Evolutionary conservation across 768 basidiomycete genomes (phyloP).

Genomic region (Serendipita sp.): DNA sequence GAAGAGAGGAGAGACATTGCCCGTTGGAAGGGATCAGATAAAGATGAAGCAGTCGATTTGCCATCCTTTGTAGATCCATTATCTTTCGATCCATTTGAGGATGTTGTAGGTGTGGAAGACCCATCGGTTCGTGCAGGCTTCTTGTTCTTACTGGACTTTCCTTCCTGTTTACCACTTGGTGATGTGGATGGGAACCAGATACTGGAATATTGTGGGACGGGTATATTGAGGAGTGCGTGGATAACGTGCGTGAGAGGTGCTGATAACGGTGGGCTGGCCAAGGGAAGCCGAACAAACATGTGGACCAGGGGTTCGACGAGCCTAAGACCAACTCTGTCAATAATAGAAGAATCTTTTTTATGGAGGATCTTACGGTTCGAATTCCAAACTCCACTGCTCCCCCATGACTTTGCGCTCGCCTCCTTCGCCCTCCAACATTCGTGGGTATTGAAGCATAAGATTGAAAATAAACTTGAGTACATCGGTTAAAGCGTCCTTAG

Average conservation of each 20-base stretch:
- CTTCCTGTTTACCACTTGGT: conserved; percentile 14
- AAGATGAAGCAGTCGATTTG: neutral
- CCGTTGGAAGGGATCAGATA: conserved; percentile 1
- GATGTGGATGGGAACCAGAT: conserved; percentile 42
- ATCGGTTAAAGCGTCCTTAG: conserved; percentile 64
- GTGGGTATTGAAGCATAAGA: conserved; percentile 65
- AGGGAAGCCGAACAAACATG: conserved; percentile 50
- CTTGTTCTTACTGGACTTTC: neutral
- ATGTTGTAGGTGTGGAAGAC: neutral
- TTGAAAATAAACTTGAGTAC: conserved; percentile 77
- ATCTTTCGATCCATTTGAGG: neutral
- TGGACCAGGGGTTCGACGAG: conserved; percentile 57
- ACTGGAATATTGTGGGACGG: conserved; percentile 41
- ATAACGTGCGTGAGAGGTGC: conserved; percentile 69
- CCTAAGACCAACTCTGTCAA: conserved; percentile 21
- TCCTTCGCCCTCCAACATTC: conserved; percentile 14
- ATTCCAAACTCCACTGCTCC: conserved; percentile 56
- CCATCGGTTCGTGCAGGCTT: neutral
- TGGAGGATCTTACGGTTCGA: conserved; percentile 43
- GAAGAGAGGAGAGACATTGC: conserved; percentile 5
- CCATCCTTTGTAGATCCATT: neutral
- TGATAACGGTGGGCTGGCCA: conserved; percentile 46
- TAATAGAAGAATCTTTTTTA: neutral
- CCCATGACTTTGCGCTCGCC: conserved; percentile 20
- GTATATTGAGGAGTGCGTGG: conserved; percentile 66